These are phyloP conservation scores for Diaporthe eres DNA, from an alignment of 2,329 filamentous ascomycete species.

Conservation along the genomic window DNA sequence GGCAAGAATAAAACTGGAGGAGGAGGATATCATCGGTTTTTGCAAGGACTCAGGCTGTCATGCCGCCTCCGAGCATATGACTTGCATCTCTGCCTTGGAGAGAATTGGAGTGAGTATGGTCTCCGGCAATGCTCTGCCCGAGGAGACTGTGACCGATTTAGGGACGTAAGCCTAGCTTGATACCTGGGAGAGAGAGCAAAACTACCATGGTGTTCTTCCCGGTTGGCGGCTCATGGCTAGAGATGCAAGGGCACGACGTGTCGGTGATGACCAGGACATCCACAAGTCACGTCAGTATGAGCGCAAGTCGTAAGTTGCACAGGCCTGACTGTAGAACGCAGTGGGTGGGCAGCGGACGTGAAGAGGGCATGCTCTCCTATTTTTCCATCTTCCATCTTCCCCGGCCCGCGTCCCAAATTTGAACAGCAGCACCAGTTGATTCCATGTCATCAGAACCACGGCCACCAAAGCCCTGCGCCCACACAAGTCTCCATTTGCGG, in stretches of 20 bases:
- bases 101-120: background rate
- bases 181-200: fast-evolving
- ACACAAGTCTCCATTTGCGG: no score
- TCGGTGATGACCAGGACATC: background rate
- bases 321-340: background rate
- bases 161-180: background rate
- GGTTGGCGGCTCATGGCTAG: background rate
- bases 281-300: background rate
- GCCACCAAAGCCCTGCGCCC: no score
- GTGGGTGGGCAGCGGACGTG: background rate
- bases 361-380: background rate
- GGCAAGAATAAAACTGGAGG: background rate
- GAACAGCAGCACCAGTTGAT: background rate
- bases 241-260: background rate
- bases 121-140: no score
- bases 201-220: no score
- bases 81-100: no score
- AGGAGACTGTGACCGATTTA: background rate
- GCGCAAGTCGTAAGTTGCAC: background rate
- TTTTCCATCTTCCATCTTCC: background rate
- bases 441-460: background rate
- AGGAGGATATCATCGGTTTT: background rate
- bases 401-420: no score
- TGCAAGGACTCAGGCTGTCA: no score
- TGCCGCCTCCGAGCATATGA: background rate